Evolutionary conservation across 495 filamentous ascomycete species (phyloP).

Genomic region (Clohesyomyces aquaticus): DNA sequence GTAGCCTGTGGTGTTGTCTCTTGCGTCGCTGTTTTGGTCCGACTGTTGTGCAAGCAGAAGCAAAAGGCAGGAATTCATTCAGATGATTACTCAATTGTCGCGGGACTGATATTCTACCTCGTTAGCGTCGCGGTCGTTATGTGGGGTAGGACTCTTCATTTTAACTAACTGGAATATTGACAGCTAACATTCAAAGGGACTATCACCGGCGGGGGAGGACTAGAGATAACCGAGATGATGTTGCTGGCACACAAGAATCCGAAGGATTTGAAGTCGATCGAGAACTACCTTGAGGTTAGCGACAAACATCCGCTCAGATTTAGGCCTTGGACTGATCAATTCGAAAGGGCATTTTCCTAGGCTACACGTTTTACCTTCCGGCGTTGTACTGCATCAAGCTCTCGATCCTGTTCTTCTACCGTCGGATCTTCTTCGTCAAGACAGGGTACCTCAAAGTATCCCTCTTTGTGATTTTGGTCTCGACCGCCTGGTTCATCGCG

Average conservation of each 20-base stretch:
- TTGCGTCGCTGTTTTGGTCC: not conserved
- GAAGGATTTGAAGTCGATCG: not conserved
- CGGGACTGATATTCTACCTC: not conserved
- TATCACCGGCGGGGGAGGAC: slow-evolving; percentile 18
- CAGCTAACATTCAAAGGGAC: too few species aligned
- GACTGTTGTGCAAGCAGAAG: slow-evolving; percentile 16
- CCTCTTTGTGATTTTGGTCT: not conserved
- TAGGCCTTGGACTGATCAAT: not conserved
- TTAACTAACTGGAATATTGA: not conserved
- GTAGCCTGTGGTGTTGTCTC: slow-evolving; percentile 1
- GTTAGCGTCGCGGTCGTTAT: not conserved
- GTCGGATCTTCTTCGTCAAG: slow-evolving; percentile 20
- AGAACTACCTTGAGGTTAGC: slow-evolving; percentile 23
- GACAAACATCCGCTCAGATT: not conserved
- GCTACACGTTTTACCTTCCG: slow-evolving; percentile 6
- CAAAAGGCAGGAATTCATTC: slow-evolving; percentile 14
- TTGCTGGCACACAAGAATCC: not conserved
- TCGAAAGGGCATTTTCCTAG: not conserved
- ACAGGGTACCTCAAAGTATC: slow-evolving; percentile 1
- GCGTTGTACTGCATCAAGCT: slow-evolving; percentile 13
- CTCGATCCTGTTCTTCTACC: slow-evolving; percentile 23
- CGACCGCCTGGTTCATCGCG: slow-evolving; percentile 12
- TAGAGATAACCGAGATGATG: slow-evolving; percentile 14
- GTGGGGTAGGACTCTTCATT: slow-evolving; percentile 15
- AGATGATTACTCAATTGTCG: slow-evolving; percentile 26